Percentiles rank a stretch among this genome's conserved stretches.
These are phyloP conservation scores for Yarrowia keelungensis DNA, from an alignment of 805 yeast genomes.

Conservation along the genomic window DNA sequence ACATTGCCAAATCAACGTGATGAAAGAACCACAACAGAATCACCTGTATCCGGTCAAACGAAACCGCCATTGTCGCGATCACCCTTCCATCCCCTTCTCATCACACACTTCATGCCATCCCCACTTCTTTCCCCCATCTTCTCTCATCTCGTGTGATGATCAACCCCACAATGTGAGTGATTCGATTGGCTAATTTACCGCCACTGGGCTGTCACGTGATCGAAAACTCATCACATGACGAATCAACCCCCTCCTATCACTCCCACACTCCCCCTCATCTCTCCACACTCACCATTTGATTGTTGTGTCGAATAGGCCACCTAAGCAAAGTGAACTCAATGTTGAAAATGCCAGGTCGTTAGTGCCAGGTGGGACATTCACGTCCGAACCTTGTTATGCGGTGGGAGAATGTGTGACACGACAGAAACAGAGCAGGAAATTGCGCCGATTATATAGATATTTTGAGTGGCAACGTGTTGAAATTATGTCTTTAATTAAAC, in stretches of 20 bases:
- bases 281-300: slow-evolving; percentile 33
- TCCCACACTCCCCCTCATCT: neutral
- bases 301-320: slow-evolving; percentile 35
- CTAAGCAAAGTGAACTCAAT: slow-evolving; percentile 34
- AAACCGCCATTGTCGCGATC: no score
- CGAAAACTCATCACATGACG: neutral
- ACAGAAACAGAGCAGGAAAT: neutral
- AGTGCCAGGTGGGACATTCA: slow-evolving; percentile 27
- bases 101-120: no score
- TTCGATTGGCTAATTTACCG: neutral
- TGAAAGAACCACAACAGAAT: no score
- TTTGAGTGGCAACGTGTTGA: neutral
- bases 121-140: no score
- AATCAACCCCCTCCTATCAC: neutral
- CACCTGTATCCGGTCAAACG: no score
- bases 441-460: neutral
- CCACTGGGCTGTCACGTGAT: no score
- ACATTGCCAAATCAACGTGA: no score
- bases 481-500: neutral
- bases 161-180: slow-evolving; percentile 1
- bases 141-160: neutral
- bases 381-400: slow-evolving; percentile 15
- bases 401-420: slow-evolving; percentile 12
- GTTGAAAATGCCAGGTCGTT: slow-evolving; percentile 38
- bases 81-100: no score